These are phyloP conservation scores for Erodium texanum DNA, from an alignment of 441 rosid genomes.

Conservation along the genomic window DNA sequence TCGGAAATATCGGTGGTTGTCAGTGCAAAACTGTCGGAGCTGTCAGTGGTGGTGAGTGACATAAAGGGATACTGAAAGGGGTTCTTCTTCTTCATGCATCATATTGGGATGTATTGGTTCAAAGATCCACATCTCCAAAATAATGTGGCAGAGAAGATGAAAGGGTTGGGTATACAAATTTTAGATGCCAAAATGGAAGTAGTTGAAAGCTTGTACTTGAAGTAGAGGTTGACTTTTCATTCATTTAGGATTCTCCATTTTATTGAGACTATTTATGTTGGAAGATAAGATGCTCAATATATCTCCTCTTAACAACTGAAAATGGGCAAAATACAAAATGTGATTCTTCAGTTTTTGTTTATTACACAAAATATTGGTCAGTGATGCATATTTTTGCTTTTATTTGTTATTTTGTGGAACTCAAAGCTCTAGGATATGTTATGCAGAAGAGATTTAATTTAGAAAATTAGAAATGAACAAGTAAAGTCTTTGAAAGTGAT, in stretches of 20 bases:
- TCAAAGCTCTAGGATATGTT: too few species aligned
- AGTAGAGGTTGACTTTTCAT: background rate
- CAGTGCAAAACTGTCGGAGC: background rate
- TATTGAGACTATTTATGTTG: background rate
- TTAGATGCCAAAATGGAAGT: background rate
- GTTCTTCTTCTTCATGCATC: too few species aligned
- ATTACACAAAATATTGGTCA: too few species aligned
- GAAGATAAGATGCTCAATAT: background rate
- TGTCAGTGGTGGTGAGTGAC: background rate
- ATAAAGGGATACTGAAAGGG: background rate
- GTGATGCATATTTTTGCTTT: too few species aligned
- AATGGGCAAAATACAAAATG: too few species aligned
- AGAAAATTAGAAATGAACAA: too few species aligned
- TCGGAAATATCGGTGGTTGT: background rate
- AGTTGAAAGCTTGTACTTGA: slow-evolving; percentile 1
- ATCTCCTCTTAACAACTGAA: too few species aligned
- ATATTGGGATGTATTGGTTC: background rate
- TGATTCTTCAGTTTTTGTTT: too few species aligned
- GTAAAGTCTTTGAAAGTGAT: too few species aligned
- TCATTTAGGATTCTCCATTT: background rate
- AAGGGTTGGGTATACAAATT: background rate
- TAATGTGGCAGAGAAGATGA: background rate
- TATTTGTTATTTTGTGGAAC: too few species aligned
- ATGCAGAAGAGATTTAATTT: too few species aligned
- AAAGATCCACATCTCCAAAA: background rate